Conservation (phyloP, 257 asterid genomes). For the Salvia splendens region DNA sequence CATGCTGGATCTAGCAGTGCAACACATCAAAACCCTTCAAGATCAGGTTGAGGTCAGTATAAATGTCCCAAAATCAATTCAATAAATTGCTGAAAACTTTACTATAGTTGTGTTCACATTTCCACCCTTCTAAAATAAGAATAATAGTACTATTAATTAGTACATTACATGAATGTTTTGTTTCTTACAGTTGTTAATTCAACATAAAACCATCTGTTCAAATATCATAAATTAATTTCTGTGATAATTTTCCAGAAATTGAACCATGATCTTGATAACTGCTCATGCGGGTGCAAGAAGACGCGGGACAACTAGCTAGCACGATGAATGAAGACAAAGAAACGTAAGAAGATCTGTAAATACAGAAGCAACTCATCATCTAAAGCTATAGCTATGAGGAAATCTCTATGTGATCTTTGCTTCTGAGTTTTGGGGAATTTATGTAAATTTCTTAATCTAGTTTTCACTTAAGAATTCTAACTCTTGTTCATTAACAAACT, state of each 20-base stretch:
- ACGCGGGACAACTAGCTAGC: conserved; percentile 37
- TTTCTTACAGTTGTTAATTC: too few relatives aligned
- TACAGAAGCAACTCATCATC: conserved; percentile 33
- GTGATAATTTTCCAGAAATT: conserved; percentile 48
- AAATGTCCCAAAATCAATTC: not conserved
- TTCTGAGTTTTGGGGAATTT: conserved; percentile 31
- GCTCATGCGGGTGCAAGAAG: conserved; percentile 78
- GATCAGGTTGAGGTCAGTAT: conserved; percentile 58
- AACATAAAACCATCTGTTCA: too few relatives aligned
- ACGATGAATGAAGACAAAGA: not conserved
- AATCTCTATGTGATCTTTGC: conserved; percentile 12
- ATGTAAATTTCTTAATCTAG: conserved; percentile 23
- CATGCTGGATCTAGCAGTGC: conserved; percentile 95
- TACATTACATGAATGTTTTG: too few relatives aligned
- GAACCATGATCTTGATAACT: conserved; percentile 61
- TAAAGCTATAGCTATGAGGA: not conserved
- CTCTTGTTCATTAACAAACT: not conserved
- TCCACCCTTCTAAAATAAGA: too few relatives aligned
- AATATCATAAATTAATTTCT: too few relatives aligned
- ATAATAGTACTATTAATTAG: too few relatives aligned
- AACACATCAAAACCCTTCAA: conserved; percentile 81
- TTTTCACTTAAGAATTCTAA: not conserved
- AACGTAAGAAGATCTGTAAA: conserved; percentile 23
- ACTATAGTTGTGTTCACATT: too few relatives aligned
- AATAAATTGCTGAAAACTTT: not conserved